Evolutionary conservation across 2,329 filamentous ascomycete genomes (phyloP).

Genomic region (Myriangium duriaei): DNA sequence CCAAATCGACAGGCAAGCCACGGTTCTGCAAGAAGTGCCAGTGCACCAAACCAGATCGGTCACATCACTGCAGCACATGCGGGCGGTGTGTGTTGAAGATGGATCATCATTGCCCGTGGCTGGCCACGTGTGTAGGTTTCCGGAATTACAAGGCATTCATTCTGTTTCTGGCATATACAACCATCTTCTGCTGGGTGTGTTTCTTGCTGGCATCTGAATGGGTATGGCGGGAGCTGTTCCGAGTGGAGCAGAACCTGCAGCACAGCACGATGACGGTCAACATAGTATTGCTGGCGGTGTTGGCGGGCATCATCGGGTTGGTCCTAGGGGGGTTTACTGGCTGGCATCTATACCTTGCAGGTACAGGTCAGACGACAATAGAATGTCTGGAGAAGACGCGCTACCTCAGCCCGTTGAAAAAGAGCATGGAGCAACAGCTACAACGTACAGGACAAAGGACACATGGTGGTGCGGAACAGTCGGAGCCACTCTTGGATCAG

Average conservation of each 20-base stretch:
- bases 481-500: constrained; percentile 47
- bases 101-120: constrained; percentile 98
- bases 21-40: constrained; percentile 98
- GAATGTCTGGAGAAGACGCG: constrained; percentile 93
- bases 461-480: constrained; percentile 13
- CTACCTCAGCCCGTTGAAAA: constrained; percentile 71
- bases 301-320: constrained; percentile 81
- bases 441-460: constrained; percentile 18
- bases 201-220: constrained; percentile 68
- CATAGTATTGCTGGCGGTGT: constrained; percentile 73
- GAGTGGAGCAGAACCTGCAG: constrained; percentile 57
- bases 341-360: constrained; percentile 80
- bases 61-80: constrained; percentile 95
- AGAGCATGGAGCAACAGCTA: constrained; percentile 54
- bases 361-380: constrained; percentile 78
- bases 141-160: constrained; percentile 94
- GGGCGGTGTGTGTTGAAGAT: constrained; percentile 93
- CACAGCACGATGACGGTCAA: constrained; percentile 69
- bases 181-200: constrained; percentile 68
- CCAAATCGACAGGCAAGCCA: constrained; percentile 76
- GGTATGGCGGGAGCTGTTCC: constrained; percentile 72
- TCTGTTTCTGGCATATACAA: constrained; percentile 81
- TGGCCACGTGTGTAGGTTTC: constrained; percentile 87
- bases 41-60: constrained; percentile 82
- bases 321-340: constrained; percentile 79